Evolutionary conservation across 345 rosid genomes (phyloP).

Genomic region (Eucalyptus erythrocorys): DNA sequence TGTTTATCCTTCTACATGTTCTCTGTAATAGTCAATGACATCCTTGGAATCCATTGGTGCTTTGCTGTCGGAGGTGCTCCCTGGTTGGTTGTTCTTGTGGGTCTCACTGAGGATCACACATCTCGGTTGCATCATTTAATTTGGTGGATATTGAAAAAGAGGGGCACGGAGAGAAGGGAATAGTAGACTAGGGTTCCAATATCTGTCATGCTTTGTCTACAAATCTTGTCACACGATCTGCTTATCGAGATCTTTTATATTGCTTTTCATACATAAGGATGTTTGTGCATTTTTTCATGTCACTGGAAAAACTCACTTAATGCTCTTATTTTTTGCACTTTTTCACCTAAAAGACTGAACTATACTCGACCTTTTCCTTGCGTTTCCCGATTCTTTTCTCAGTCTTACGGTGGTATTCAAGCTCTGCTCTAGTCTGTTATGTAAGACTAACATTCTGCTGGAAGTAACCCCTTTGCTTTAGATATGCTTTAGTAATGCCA

Average conservation of each 20-base stretch:
- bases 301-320: not conserved
- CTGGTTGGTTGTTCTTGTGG: not conserved
- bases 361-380: not conserved
- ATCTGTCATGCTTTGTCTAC: not conserved
- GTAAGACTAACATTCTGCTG: not conserved
- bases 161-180: not conserved
- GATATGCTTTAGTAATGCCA: not conserved
- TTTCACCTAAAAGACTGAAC: not conserved
- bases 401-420: not conserved
- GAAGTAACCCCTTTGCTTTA: not conserved
- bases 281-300: not conserved
- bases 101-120: not conserved
- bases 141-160: not conserved
- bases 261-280: not conserved
- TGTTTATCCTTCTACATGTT: not conserved
- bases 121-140: not conserved
- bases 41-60: not conserved
- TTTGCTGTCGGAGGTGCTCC: not conserved
- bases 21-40: not conserved
- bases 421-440: not conserved
- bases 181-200: not conserved
- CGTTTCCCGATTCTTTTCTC: not conserved
- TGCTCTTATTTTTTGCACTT: not conserved
- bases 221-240: not conserved
- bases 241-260: not conserved